phyloP scores from a whole-genome alignment of 169 alveolate species.

The Amoebophrya sp. region DNA sequence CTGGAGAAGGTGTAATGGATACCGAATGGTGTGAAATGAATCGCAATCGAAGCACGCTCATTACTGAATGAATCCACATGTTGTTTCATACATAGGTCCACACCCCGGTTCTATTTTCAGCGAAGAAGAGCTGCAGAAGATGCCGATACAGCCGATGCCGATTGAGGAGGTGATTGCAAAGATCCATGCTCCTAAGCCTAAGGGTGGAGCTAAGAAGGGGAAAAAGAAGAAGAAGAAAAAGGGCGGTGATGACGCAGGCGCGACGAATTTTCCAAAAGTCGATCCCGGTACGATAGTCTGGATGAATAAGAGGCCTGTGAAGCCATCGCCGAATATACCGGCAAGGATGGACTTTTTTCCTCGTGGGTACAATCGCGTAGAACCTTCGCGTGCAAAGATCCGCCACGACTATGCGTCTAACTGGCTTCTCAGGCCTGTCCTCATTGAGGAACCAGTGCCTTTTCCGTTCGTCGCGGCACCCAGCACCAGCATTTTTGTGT shows the following conservation, averaged over 20 bases:
- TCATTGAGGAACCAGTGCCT: neutral
- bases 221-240: constrained; percentile 20
- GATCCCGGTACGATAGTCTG: neutral
- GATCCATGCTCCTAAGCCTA: neutral
- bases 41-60: too few relatives aligned
- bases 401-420: neutral
- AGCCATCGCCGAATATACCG: neutral
- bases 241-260: neutral
- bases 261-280: neutral
- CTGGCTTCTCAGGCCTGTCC: neutral
- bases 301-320: neutral
- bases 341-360: neutral
- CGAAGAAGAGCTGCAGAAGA: neutral
- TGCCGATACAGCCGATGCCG: neutral
- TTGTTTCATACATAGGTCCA: too few relatives aligned
- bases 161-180: neutral
- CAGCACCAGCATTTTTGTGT: too few relatives aligned
- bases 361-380: neutral
- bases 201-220: neutral
- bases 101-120: too few relatives aligned
- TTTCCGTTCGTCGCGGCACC: too few relatives aligned
- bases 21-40: too few relatives aligned
- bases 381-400: neutral
- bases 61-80: too few relatives aligned
- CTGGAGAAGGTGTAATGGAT: too few relatives aligned